Evolutionary conservation across 306 rosid species (phyloP).

Genomic region (Cucurbita moschata): DNA sequence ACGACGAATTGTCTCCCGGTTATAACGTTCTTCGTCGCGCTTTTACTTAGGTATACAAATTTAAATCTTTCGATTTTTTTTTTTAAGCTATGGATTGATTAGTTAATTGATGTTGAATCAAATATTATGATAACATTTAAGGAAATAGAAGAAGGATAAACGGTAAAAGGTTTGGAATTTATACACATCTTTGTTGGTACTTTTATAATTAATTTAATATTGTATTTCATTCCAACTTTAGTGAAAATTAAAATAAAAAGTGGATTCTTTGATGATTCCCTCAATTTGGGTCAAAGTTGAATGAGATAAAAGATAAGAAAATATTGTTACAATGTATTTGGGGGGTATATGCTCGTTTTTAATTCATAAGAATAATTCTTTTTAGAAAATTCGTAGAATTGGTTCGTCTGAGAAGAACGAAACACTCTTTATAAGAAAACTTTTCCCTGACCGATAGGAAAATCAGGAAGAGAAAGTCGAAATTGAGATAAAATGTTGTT

Average conservation of each 20-base stretch:
- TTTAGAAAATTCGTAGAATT: no score
- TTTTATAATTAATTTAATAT: background rate
- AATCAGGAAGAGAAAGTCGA: no score
- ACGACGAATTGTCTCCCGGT: slow-evolving; percentile 63
- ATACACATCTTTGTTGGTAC: background rate
- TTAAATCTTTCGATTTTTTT: background rate
- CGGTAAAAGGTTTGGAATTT: background rate
- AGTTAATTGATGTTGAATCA: no score
- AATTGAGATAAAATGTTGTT: no score
- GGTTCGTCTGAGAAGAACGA: no score
- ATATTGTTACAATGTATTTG: background rate
- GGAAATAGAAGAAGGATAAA: background rate
- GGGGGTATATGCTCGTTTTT: background rate
- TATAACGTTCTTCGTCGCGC: slow-evolving; percentile 68
- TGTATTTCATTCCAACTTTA: background rate
- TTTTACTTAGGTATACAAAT: slow-evolving; percentile 33
- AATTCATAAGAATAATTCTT: no score
- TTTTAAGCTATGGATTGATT: background rate
- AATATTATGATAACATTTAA: background rate
- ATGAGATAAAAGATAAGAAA: background rate
- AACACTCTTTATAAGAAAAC: no score
- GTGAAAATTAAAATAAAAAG: background rate
- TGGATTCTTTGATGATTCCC: background rate
- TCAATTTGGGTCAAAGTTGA: background rate
- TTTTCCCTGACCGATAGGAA: no score